Conservation (phyloP, 2,329 filamentous ascomycete species). For the Teratosphaeria gauchensis region DNA sequence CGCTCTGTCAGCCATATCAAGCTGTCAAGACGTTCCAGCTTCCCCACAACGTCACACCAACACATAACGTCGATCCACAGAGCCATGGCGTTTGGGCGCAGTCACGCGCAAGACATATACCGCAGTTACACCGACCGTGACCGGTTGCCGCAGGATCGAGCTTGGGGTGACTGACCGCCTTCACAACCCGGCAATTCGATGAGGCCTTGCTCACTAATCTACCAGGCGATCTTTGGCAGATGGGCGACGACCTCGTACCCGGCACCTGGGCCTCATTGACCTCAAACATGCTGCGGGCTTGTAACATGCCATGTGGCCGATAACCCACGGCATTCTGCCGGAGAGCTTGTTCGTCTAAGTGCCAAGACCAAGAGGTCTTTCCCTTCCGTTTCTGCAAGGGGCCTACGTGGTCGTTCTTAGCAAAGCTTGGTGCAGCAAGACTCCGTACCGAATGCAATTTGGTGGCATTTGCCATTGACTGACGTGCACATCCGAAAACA, state of each 20-base stretch:
- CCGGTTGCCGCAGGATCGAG: no score
- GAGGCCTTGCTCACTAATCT: no score
- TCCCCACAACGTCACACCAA: not conserved
- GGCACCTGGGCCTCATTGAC: no score
- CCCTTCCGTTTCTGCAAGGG: not conserved
- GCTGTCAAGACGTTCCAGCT: not conserved
- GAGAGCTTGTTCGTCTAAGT: not conserved
- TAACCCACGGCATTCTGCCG: not conserved
- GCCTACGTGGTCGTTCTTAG: not conserved
- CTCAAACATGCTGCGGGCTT: not conserved
- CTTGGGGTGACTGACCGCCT: not conserved
- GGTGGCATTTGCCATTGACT: not conserved
- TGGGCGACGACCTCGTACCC: not conserved
- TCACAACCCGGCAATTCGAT: not conserved
- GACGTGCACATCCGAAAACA: no score
- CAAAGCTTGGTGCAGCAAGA: not conserved
- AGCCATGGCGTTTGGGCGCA: not conserved
- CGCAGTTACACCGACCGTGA: not conserved
- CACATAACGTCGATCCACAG: not conserved
- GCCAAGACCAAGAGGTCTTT: not conserved
- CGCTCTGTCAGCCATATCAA: no score
- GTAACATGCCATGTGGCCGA: not conserved
- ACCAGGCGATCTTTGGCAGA: not conserved
- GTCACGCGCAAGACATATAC: not conserved
- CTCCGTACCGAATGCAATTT: not conserved